A percentile compares a stretch with the other conserved stretches of the same genome.
phyloP scores from a whole-genome alignment of 495 filamentous ascomycete species.

The Endocarpon pusillum region DNA sequence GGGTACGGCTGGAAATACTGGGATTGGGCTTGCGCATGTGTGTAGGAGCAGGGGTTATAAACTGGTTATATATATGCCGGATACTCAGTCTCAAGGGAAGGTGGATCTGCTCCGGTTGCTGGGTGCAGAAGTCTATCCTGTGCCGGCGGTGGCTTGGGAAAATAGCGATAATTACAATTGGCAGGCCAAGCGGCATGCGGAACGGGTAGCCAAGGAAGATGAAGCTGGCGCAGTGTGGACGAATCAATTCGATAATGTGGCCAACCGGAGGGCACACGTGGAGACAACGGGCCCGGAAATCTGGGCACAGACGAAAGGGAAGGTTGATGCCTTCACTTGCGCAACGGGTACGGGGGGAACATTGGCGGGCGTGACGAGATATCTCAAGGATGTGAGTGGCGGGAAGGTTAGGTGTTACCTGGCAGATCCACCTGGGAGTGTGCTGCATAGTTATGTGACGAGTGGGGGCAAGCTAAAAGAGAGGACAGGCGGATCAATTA shows the following conservation, averaged over 20 bases:
- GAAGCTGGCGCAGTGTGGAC: conserved; percentile 64
- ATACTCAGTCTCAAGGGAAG: conserved; percentile 96
- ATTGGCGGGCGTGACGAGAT: conserved; percentile 74
- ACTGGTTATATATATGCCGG: conserved; percentile 97
- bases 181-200: conserved; percentile 78
- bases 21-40: conserved; percentile 93
- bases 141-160: conserved; percentile 91
- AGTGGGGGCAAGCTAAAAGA: conserved; percentile 70
- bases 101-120: conserved; percentile 82
- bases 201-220: conserved; percentile 47
- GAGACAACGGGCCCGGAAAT: conserved; percentile 96
- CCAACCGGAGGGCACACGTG: conserved; percentile 85
- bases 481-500: conserved; percentile 77
- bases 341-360: conserved; percentile 89
- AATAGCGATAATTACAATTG: conserved; percentile 97
- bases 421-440: conserved; percentile 82
- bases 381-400: conserved; percentile 66
- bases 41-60: conserved; percentile 86
- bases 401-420: conserved; percentile 78
- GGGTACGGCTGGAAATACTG: conserved; percentile 93
- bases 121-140: conserved; percentile 95
- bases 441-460: conserved; percentile 79
- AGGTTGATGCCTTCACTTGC: conserved; percentile 87
- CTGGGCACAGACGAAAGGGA: conserved; percentile 82
- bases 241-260: conserved; percentile 94